Conservation (phyloP, 192 early-diverging fungal genomes). For the Rhizophlyctis rosea region DNA sequence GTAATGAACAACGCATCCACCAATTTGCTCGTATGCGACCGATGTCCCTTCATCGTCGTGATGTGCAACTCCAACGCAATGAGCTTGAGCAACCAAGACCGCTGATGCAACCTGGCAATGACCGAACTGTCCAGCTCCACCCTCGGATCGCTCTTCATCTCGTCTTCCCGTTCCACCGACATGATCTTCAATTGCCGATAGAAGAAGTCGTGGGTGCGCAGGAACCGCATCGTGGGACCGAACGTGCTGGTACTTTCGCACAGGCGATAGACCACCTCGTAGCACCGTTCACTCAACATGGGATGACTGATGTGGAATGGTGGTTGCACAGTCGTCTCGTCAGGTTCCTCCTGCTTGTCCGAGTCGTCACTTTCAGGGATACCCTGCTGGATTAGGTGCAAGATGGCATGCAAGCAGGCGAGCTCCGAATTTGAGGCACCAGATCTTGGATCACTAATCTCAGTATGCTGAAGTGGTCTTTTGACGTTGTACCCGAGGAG, state of each 20-base stretch:
- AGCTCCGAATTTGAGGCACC: slow-evolving; percentile 4
- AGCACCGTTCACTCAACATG: slow-evolving; percentile 81
- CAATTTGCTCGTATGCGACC: slow-evolving; percentile 41
- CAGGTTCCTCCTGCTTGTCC: neutral
- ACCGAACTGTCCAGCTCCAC: neutral
- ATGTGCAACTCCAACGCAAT: slow-evolving; percentile 85
- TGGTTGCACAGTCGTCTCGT: neutral
- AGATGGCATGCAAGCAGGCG: slow-evolving; percentile 35
- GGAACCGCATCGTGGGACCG: slow-evolving; percentile 67
- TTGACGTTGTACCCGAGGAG: slow-evolving; percentile 76
- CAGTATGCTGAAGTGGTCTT: slow-evolving; percentile 35
- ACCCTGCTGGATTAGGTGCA: slow-evolving; percentile 31
- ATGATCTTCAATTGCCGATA: slow-evolving; percentile 58
- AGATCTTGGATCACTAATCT: slow-evolving; percentile 39
- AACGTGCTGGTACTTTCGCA: slow-evolving; percentile 70
- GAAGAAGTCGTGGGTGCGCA: slow-evolving; percentile 77
- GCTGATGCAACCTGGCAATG: slow-evolving; percentile 63
- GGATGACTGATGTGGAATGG: slow-evolving; percentile 70
- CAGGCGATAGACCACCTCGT: slow-evolving; percentile 79
- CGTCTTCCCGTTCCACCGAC: slow-evolving; percentile 27
- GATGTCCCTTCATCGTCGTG: slow-evolving; percentile 41
- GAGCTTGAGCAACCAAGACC: slow-evolving; percentile 85
- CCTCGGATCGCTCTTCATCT: slow-evolving; percentile 6
- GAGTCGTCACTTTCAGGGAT: neutral
- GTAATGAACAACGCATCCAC: slow-evolving; percentile 47